Percentiles rank a stretch among this genome's conserved stretches.
Evolutionary conservation across 148 eudicot species (phyloP).

Genomic region (Talinum fruticosum): DNA sequence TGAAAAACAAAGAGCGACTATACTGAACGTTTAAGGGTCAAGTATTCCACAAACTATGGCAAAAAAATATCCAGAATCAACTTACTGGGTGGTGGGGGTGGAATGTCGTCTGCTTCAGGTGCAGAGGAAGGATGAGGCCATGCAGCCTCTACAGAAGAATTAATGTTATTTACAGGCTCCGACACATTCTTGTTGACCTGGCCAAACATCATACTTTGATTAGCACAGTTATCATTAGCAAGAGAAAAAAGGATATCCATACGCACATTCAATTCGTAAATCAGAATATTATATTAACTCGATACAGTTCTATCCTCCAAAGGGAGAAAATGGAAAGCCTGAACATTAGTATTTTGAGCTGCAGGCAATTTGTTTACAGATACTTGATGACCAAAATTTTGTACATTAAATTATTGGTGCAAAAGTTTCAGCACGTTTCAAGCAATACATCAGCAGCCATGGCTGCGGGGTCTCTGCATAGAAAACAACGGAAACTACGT

Average conservation of each 20-base stretch:
- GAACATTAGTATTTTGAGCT: not conserved
- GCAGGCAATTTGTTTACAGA: too few relatives aligned
- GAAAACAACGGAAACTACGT: too few relatives aligned
- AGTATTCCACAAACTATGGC: not conserved
- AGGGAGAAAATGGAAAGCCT: not conserved
- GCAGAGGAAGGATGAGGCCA: not conserved
- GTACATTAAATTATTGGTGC: too few relatives aligned
- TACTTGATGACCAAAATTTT: too few relatives aligned
- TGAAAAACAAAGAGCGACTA: not conserved
- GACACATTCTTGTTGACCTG: slow-evolving; percentile 1
- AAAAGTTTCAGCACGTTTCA: too few relatives aligned
- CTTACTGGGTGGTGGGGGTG: slow-evolving; percentile 3
- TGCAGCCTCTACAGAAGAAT: not conserved
- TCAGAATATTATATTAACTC: too few relatives aligned
- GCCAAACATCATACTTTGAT: not conserved
- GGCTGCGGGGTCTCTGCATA: too few relatives aligned
- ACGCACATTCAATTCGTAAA: not conserved
- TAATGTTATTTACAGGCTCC: not conserved
- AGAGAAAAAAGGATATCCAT: not conserved
- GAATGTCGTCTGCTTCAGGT: not conserved
- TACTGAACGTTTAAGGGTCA: not conserved
- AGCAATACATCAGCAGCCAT: too few relatives aligned
- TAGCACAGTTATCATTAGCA: not conserved
- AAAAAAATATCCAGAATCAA: not conserved
- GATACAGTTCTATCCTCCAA: not conserved